phyloP scores from a whole-genome alignment of 352 stramenopile species.

The Globisporangium okanoganense region DNA sequence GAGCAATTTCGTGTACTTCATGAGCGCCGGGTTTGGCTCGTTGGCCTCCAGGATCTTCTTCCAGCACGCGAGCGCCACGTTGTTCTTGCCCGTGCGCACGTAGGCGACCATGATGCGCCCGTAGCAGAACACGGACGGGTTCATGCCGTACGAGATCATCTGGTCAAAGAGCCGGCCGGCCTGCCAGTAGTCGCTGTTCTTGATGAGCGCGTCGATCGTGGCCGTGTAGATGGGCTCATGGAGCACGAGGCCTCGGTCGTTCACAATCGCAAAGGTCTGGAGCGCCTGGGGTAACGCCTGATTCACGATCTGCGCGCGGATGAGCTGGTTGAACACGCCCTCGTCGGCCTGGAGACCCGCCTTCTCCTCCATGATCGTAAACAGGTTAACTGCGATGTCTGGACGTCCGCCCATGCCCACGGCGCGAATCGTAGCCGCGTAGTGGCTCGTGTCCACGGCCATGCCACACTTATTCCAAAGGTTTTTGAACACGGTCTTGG shows the following conservation, averaged over 20 bases:
- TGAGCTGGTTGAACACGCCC: slow-evolving; percentile 63
- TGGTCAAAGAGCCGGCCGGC: slow-evolving; percentile 66
- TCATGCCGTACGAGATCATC: slow-evolving; percentile 61
- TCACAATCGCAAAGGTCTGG: slow-evolving; percentile 62
- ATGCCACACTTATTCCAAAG: slow-evolving; percentile 22
- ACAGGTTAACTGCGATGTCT: slow-evolving; percentile 51
- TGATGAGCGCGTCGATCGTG: slow-evolving; percentile 68
- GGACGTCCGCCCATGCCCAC: slow-evolving; percentile 54
- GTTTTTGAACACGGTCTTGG: slow-evolving; percentile 47
- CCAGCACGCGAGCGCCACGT: slow-evolving; percentile 66
- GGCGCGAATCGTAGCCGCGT: slow-evolving; percentile 57
- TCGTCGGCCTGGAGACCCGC: slow-evolving; percentile 37
- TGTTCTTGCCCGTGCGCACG: slow-evolving; percentile 61
- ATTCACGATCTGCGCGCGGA: slow-evolving; percentile 77
- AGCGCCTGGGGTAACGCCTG: slow-evolving; percentile 55
- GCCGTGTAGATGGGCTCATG: slow-evolving; percentile 74
- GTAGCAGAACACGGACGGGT: slow-evolving; percentile 68
- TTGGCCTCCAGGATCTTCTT: slow-evolving; percentile 54
- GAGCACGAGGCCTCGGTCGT: slow-evolving; percentile 46
- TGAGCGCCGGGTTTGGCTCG: slow-evolving; percentile 31
- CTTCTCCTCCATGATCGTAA: slow-evolving; percentile 63
- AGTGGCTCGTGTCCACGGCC: slow-evolving; percentile 33
- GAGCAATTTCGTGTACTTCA: slow-evolving; percentile 67
- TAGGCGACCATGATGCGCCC: slow-evolving; percentile 76
- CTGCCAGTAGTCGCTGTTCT: slow-evolving; percentile 57